Conservation (phyloP, 306 rosid genomes). For the Ceratonia siliqua region DNA sequence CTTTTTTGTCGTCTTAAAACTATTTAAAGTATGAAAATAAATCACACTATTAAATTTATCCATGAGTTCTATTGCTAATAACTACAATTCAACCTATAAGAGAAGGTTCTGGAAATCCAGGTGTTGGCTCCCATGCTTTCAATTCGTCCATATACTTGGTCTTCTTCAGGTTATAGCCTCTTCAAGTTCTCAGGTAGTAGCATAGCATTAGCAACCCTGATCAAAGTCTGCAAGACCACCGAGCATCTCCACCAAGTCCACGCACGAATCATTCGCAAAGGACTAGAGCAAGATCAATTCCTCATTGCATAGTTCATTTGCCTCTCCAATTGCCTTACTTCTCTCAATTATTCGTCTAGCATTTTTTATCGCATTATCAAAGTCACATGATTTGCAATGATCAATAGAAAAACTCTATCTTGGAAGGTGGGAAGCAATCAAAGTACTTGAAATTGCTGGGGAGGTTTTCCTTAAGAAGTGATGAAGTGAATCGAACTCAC, state of each 20-base stretch:
- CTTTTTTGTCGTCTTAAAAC: too few relatives aligned
- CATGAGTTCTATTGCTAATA: too few relatives aligned
- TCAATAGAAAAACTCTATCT: too few relatives aligned
- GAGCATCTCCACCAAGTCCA: conserved; percentile 64
- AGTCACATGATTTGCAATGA: too few relatives aligned
- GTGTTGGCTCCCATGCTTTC: conserved; percentile 39
- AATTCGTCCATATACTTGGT: conserved; percentile 4
- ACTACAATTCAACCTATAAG: neutral
- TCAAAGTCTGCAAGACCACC: conserved; percentile 51
- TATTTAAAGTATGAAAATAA: too few relatives aligned
- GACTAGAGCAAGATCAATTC: conserved; percentile 71
- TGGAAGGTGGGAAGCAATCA: too few relatives aligned
- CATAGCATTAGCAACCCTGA: conserved; percentile 43
- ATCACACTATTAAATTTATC: too few relatives aligned
- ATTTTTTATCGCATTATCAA: conserved; percentile 43
- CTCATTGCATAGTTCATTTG: conserved; percentile 54
- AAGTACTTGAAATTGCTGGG: conserved; percentile 63
- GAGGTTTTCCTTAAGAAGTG: conserved; percentile 79
- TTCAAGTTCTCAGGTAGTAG: conserved; percentile 24
- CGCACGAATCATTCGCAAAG: conserved; percentile 56
- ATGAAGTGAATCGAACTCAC: conserved; percentile 79
- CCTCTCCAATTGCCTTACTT: conserved; percentile 21
- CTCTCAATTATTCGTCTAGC: conserved; percentile 29
- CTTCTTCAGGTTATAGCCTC: conserved; percentile 24
- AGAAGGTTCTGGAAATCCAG: conserved; percentile 4